Conservation (phyloP, 371 early-diverging fungal species). For the Apophysomyces trapeziformis region DNA sequence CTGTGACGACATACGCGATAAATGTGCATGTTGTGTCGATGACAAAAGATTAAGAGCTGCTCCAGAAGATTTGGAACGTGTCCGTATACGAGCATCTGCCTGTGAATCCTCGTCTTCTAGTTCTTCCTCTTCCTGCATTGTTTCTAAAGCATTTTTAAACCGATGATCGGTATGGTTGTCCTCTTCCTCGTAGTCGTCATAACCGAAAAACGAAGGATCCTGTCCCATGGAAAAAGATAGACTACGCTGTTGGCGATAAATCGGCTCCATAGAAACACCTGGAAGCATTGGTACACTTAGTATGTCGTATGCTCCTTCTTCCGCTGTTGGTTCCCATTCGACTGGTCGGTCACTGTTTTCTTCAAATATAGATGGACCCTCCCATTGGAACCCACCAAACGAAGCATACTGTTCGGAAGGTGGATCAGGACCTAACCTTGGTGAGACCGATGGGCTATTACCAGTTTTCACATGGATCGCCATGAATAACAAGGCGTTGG, state of each 20-base stretch:
- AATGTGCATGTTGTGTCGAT: conserved; percentile 33
- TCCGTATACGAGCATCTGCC: conserved; percentile 31
- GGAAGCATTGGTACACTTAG: conserved; percentile 30
- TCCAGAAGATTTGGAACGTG: conserved; percentile 52
- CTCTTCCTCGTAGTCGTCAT: conserved; percentile 26
- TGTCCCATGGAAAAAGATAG: conserved; percentile 36
- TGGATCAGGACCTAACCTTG: conserved; percentile 1
- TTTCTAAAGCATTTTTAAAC: conserved; percentile 35
- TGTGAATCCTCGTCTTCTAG: conserved; percentile 25
- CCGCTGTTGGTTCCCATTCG: conserved; percentile 6
- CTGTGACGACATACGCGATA: conserved; percentile 38
- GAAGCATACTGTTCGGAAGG: conserved; percentile 24
- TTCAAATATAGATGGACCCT: conserved; percentile 32
- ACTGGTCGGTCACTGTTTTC: conserved; percentile 10
- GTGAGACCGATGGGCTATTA: conserved; percentile 3
- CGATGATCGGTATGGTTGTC: conserved; percentile 1
- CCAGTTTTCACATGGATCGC: not conserved
- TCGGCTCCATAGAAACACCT: conserved; percentile 27
- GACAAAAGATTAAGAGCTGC: conserved; percentile 51
- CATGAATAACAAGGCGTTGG: not conserved
- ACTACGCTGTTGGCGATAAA: conserved; percentile 34
- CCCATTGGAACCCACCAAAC: conserved; percentile 33
- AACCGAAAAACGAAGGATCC: conserved; percentile 29
- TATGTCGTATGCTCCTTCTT: conserved; percentile 10
- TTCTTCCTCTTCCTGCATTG: conserved; percentile 52